These are phyloP conservation scores for Diophrys sp. DNA, from an alignment of 73 alveolate species.

Conservation along the genomic window DNA sequence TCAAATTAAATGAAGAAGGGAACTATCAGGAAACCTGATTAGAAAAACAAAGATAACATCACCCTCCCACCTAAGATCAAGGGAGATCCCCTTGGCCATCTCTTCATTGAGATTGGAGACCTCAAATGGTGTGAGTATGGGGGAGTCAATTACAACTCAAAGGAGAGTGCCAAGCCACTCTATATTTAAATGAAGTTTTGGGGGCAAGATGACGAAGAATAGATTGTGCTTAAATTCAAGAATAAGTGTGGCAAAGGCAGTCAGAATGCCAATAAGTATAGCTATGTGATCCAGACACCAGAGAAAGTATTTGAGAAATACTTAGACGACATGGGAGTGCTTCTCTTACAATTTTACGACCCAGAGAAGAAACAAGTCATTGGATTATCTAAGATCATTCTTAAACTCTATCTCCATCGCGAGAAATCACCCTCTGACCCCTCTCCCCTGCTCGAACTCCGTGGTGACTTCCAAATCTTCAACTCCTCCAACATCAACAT, in stretches of 20 bases:
- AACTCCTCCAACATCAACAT: conserved; percentile 18
- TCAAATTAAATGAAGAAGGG: not conserved
- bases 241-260: conserved; percentile 27
- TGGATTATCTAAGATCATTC: conserved; percentile 46
- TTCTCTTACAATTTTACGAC: conserved; percentile 28
- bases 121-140: conserved; percentile 41
- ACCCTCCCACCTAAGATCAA: conserved; percentile 36
- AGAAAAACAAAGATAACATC: not conserved
- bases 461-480: conserved; percentile 24
- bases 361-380: conserved; percentile 23
- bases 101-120: conserved; percentile 30
- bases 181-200: conserved; percentile 27
- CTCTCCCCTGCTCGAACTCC: conserved; percentile 34
- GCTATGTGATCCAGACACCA: conserved; percentile 30
- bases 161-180: conserved; percentile 6
- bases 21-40: not conserved
- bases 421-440: conserved; percentile 28
- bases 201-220: conserved; percentile 45
- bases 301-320: conserved; percentile 48
- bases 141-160: conserved; percentile 20
- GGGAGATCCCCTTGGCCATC: conserved; percentile 25
- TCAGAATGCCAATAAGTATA: conserved; percentile 30
- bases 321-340: conserved; percentile 58
- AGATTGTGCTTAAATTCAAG: conserved; percentile 12
- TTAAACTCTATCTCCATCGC: conserved; percentile 38